Base-by-base conservation (phyloP, 2,329 filamentous ascomycete species). In the Pseudogymnoascus sp. region DNA sequence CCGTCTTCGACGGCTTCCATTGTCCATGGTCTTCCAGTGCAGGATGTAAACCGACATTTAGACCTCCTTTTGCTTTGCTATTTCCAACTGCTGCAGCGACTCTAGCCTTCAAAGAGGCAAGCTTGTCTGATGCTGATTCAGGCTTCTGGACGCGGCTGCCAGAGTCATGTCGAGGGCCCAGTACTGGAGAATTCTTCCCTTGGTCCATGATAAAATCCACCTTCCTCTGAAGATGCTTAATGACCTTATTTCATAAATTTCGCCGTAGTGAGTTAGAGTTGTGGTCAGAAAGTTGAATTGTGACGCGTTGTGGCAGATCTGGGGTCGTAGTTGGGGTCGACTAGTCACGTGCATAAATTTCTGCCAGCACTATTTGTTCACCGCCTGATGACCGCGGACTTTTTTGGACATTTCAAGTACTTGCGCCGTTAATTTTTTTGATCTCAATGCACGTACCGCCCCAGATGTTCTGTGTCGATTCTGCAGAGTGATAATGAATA, bases 101-200 rank as follows among this genome's bases (percentile, higher is more conserved):
- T 67, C 90, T 83, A 22, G 89, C 89, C 73, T 88, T 92, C 70
- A 95, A 81, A 43, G 88, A 87, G 57, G 90, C 90, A 65, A 93
- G 78, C 65, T 83, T 79, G 74, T 90, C 80, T 70, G 86, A 79
- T 65, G 82, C 77, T 16, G 81, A 79, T 65, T 84, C 77, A 18
- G 57, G 57, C 68, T 85, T 80, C 69, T 82, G 78, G 32, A 86
- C 74, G 63, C 81, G 77, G 22, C 79, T 81, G 4, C 78, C 72
- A 41, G 74, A 70, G 73, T 86, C 82, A 67, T 80, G 79, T 54
- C 79, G 80, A 62, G 82, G 81, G 28, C 78, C 80, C n/a, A 85
- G 76, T 61, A 81, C 78, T 14, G 77, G 75, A 12, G 77, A 76
- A 61, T 77, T 75, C 64, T 77, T 71, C 11, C 66, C 76, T 60